phyloP scores from a whole-genome alignment of 2,329 filamentous ascomycete species.

The Davidsoniella virescens region DNA sequence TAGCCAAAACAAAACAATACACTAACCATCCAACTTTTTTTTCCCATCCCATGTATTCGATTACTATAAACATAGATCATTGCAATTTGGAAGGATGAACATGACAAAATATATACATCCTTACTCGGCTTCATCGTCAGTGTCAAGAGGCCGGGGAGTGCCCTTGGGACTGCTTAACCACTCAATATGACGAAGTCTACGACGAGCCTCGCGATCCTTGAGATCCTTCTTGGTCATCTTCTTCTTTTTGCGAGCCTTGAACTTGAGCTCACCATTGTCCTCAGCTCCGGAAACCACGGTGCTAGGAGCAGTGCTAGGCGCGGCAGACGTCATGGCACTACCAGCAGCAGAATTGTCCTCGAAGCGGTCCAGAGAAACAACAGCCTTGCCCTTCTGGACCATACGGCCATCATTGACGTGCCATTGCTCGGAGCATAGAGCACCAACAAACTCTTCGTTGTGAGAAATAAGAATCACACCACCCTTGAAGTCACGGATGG shows the following conservation, averaged over 20 bases:
- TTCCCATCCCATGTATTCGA: not conserved
- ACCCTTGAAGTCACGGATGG: constrained; percentile 94
- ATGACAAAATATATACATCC: not conserved
- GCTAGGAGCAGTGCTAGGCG: constrained; percentile 40
- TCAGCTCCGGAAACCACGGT: constrained; percentile 72
- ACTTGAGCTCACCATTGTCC: constrained; percentile 67
- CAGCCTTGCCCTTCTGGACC: constrained; percentile 62
- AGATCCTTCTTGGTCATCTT: constrained; percentile 95
- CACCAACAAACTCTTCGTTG: constrained; percentile 97
- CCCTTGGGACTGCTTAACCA: constrained; percentile 78
- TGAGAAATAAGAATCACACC: constrained; percentile 99
- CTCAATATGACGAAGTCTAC: constrained; percentile 70
- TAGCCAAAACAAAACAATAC: no score
- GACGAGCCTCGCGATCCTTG: constrained; percentile 81
- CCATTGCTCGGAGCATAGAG: constrained; percentile 92
- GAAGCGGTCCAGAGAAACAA: constrained; percentile 66
- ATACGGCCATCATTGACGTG: constrained; percentile 79
- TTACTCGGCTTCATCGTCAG: constrained; percentile 50
- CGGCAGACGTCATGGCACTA: constrained; percentile 33
- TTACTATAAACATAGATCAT: not conserved
- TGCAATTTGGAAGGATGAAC: constrained; percentile 8
- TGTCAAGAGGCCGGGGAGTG: constrained; percentile 60
- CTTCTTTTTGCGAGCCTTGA: constrained; percentile 85
- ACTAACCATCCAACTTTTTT: no score
- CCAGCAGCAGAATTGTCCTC: constrained; percentile 60